Evolutionary conservation across 768 basidiomycete species (phyloP).

Genomic region (Myochromella boudieri): DNA sequence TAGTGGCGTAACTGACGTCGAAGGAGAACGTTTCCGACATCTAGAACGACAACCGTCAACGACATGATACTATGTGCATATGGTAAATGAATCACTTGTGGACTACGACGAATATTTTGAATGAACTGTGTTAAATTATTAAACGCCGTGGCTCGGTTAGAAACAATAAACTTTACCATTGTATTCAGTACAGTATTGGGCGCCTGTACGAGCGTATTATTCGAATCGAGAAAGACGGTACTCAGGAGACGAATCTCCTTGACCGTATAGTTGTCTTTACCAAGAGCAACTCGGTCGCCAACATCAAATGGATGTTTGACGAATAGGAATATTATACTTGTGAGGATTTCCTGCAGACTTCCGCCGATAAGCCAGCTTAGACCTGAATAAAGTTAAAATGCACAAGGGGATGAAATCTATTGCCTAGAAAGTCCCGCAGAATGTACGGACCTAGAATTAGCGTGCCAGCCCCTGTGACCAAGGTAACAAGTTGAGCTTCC

Average conservation of each 20-base stretch:
- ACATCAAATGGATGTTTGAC: conserved; percentile 86
- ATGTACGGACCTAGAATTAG: conserved; percentile 43
- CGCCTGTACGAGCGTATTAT: conserved; percentile 65
- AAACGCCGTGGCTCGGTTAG: background rate
- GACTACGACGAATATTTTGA: conserved; percentile 69
- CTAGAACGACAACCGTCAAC: no score
- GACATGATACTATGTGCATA: no score
- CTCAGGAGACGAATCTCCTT: conserved; percentile 86
- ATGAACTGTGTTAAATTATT: conserved; percentile 49
- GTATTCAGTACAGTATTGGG: conserved; percentile 64
- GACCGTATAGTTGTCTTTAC: conserved; percentile 65
- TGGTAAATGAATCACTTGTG: conserved; percentile 59
- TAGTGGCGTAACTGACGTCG: conserved; percentile 75
- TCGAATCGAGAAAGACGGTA: conserved; percentile 66
- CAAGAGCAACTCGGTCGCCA: conserved; percentile 65
- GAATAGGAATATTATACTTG: conserved; percentile 89
- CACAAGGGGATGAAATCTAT: background rate
- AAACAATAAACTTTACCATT: conserved; percentile 35
- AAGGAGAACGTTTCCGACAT: conserved; percentile 84
- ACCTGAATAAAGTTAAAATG: conserved; percentile 35
- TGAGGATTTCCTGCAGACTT: conserved; percentile 77
- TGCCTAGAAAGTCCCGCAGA: background rate
- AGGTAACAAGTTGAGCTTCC: conserved; percentile 72
- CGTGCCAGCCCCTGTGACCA: conserved; percentile 76
- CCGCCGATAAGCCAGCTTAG: conserved; percentile 87